These are phyloP conservation scores for Tolypocladium cylindrosporum DNA, from an alignment of 2,329 filamentous ascomycete species.

Conservation along the genomic window DNA sequence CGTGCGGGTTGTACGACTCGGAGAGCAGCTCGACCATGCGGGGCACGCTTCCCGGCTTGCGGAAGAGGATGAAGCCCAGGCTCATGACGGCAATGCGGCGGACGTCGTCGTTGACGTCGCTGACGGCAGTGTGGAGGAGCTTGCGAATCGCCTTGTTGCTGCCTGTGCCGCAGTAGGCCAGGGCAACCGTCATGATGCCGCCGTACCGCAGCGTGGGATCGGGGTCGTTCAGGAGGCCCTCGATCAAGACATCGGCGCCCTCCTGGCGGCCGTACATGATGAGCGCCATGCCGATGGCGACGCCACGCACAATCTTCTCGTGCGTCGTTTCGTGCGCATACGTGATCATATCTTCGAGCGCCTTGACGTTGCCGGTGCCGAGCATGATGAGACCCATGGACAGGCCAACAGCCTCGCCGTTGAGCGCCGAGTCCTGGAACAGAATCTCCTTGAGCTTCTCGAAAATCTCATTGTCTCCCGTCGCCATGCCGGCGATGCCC, in stretches of 20 bases:
- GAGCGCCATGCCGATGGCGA: slow-evolving; percentile 91
- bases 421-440: slow-evolving; percentile 89
- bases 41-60: slow-evolving; percentile 92
- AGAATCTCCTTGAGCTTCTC: slow-evolving; percentile 83
- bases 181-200: slow-evolving; percentile 95
- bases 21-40: slow-evolving; percentile 98
- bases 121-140: slow-evolving; percentile 90
- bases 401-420: slow-evolving; percentile 91
- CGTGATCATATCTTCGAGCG: slow-evolving; percentile 91
- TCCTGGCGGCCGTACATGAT: slow-evolving; percentile 98
- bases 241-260: slow-evolving; percentile 87
- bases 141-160: slow-evolving; percentile 98
- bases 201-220: slow-evolving; percentile 92
- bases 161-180: slow-evolving; percentile 93
- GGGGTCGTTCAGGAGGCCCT: slow-evolving; percentile 83
- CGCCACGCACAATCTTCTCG: slow-evolving; percentile 95
- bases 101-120: slow-evolving; percentile 96
- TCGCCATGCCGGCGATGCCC: slow-evolving; percentile 96
- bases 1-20: slow-evolving; percentile 97
- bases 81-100: slow-evolving; percentile 94
- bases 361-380: slow-evolving; percentile 90
- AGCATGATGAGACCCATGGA: slow-evolving; percentile 98
- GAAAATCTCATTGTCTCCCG: slow-evolving; percentile 81
- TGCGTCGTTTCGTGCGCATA: slow-evolving; percentile 97
- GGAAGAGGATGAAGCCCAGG: slow-evolving; percentile 95